Evolutionary conservation across 176 grass and related monocot genomes (phyloP).

Genomic region (Carex parvula): DNA sequence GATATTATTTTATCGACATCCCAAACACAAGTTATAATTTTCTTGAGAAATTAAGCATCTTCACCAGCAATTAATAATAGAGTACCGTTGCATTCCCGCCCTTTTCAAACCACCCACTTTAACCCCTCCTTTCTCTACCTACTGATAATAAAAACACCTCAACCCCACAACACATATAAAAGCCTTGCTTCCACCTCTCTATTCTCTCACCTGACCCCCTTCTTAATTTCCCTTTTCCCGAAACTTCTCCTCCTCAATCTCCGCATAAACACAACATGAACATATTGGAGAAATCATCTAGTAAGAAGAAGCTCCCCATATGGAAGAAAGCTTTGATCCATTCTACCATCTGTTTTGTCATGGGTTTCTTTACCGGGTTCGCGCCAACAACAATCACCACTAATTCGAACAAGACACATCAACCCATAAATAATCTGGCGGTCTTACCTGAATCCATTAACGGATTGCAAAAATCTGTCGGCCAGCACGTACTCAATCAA

Average conservation of each 20-base stretch:
- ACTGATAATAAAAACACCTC: slow-evolving; percentile 16
- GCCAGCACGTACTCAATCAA: slow-evolving; percentile 27
- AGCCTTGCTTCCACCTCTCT: not conserved
- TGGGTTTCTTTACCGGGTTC: slow-evolving; percentile 50
- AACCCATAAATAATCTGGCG: slow-evolving; percentile 19
- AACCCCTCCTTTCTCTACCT: slow-evolving; percentile 2
- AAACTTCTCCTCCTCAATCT: not conserved
- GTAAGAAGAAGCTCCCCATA: slow-evolving; percentile 32
- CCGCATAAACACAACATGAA: slow-evolving; percentile 16
- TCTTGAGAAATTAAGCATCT: slow-evolving; percentile 5
- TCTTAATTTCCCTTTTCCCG: not conserved
- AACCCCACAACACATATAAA: slow-evolving; percentile 26
- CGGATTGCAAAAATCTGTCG: slow-evolving; percentile 23
- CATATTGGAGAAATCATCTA: slow-evolving; percentile 28
- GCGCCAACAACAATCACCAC: slow-evolving; percentile 31
- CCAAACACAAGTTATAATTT: not conserved
- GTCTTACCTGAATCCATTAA: slow-evolving; percentile 19
- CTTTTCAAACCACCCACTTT: slow-evolving; percentile 23
- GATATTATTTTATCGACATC: not conserved
- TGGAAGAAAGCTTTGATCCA: slow-evolving; percentile 46
- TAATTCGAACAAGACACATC: not conserved
- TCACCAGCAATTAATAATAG: slow-evolving; percentile 14
- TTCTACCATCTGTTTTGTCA: slow-evolving; percentile 42
- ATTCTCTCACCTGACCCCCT: slow-evolving; percentile 2
- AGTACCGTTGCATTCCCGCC: slow-evolving; percentile 31